These are phyloP conservation scores for Mycena alexandri DNA, from an alignment of 768 basidiomycete species.

Conservation along the genomic window DNA sequence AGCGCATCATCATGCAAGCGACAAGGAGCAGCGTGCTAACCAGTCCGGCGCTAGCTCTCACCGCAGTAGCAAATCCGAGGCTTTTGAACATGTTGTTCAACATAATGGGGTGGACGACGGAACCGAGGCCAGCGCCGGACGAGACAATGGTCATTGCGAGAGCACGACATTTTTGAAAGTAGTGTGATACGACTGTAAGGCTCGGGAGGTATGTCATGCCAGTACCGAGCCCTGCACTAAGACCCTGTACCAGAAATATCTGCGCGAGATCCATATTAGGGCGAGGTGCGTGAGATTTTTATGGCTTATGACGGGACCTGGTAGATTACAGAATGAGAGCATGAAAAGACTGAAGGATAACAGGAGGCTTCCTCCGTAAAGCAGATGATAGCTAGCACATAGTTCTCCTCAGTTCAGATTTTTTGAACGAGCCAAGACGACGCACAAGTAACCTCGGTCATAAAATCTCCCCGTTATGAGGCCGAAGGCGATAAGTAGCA, in stretches of 20 bases:
- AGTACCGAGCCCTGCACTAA: conserved; percentile 57
- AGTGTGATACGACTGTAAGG: conserved; percentile 58
- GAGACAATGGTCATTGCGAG: conserved; percentile 63
- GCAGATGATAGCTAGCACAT: conserved; percentile 43
- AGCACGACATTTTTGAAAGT: conserved; percentile 57
- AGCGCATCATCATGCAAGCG: conserved; percentile 55
- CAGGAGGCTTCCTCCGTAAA: conserved; percentile 53
- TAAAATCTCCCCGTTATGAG: conserved; percentile 57
- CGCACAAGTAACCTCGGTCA: conserved; percentile 63
- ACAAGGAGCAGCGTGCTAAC: conserved; percentile 53
- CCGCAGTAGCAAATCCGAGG: conserved; percentile 58
- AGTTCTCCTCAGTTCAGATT: background rate
- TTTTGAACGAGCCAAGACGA: background rate
- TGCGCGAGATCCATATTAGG: conserved; percentile 28
- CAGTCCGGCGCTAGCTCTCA: conserved; percentile 57
- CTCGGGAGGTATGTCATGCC: conserved; percentile 61
- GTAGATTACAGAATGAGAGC: conserved; percentile 61
- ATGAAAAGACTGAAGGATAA: conserved; percentile 56
- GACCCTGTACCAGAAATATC: conserved; percentile 60
- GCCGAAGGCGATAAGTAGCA: conserved; percentile 56
- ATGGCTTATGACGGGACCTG: conserved; percentile 52
- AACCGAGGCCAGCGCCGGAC: conserved; percentile 60
- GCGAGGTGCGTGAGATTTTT: background rate
- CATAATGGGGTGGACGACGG: conserved; percentile 60
- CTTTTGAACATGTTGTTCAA: conserved; percentile 54